Evolutionary conservation across 495 filamentous ascomycete genomes (phyloP).

Genomic region (Penicillium paradoxum): DNA sequence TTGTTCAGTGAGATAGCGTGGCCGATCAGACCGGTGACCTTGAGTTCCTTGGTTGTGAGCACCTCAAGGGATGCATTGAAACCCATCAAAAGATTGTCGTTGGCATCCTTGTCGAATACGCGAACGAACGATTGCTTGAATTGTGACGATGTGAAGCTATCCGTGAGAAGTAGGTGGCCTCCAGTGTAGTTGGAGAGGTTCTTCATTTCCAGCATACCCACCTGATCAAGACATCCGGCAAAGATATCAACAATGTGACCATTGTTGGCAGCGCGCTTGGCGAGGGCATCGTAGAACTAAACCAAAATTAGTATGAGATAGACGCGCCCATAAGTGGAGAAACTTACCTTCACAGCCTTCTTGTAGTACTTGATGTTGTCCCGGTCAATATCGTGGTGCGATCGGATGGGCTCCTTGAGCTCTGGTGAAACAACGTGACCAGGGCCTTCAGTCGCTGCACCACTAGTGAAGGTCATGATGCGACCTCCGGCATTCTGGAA

Average conservation of each 20-base stretch:
- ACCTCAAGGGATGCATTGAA: constrained; percentile 98
- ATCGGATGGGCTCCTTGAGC: constrained; percentile 92
- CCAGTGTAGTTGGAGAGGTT: constrained; percentile 93
- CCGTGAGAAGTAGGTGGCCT: constrained; percentile 96
- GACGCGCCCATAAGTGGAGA: background rate
- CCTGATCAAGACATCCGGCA: constrained; percentile 96
- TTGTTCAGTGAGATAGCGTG: constrained; percentile 96
- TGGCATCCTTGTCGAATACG: constrained; percentile 92
- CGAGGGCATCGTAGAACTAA: constrained; percentile 93
- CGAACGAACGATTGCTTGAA: constrained; percentile 99
- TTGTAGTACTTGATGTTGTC: constrained; percentile 99
- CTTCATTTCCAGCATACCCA: constrained; percentile 98
- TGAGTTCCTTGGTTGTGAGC: constrained; percentile 94
- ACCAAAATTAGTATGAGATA: constrained; percentile 14
- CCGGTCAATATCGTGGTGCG: constrained; percentile 97
- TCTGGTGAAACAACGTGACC: constrained; percentile 98
- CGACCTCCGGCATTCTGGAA: constrained; percentile 94
- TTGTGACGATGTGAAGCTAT: constrained; percentile 98
- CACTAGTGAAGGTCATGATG: constrained; percentile 97
- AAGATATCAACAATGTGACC: constrained; percentile 98
- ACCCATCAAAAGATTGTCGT: constrained; percentile 94
- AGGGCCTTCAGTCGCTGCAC: constrained; percentile 91
- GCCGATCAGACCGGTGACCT: constrained; percentile 96
- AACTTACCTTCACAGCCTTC: constrained; percentile 86
- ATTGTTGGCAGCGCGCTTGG: constrained; percentile 95